phyloP scores from a whole-genome alignment of 1,139 yeast genomes.

The Candida neerlandica region DNA sequence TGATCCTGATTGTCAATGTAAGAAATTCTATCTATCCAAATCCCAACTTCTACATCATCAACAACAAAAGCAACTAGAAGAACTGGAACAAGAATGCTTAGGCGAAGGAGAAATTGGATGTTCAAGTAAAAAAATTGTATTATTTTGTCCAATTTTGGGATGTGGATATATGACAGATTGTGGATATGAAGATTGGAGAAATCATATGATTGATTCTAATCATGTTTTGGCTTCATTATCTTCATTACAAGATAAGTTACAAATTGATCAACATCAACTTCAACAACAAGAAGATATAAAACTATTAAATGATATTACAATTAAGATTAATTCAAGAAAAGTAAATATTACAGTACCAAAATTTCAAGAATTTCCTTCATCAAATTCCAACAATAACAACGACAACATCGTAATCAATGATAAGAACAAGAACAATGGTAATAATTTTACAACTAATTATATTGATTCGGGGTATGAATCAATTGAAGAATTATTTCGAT shows the following conservation, averaged over 20 bases:
- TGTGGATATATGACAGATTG: slow-evolving; percentile 45
- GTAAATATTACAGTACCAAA: too few relatives aligned
- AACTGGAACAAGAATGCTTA: too few relatives aligned
- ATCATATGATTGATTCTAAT: slow-evolving; percentile 24
- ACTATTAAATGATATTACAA: too few relatives aligned
- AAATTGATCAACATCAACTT: background rate
- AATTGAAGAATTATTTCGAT: too few relatives aligned
- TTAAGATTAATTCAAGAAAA: too few relatives aligned
- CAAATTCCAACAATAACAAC: too few relatives aligned
- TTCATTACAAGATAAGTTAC: background rate
- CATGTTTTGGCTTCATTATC: background rate
- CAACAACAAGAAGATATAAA: background rate
- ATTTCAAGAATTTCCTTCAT: too few relatives aligned
- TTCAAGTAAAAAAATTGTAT: slow-evolving; percentile 32
- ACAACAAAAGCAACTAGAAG: too few relatives aligned
- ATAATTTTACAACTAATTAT: too few relatives aligned
- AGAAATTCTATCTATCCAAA: slow-evolving; percentile 16
- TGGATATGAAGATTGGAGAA: slow-evolving; percentile 36
- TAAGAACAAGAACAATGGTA: too few relatives aligned
- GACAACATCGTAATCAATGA: too few relatives aligned
- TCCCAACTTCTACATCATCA: too few relatives aligned
- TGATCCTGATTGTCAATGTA: slow-evolving; percentile 14
- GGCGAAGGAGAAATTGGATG: slow-evolving; percentile 22
- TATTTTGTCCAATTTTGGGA: slow-evolving; percentile 44
- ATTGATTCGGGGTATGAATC: slow-evolving; percentile 22